Evolutionary conservation across 2,329 filamentous ascomycete species (phyloP), one percentile per base, ranked within the genome.

Genomic region (Epichloe gansuensis): DNA sequence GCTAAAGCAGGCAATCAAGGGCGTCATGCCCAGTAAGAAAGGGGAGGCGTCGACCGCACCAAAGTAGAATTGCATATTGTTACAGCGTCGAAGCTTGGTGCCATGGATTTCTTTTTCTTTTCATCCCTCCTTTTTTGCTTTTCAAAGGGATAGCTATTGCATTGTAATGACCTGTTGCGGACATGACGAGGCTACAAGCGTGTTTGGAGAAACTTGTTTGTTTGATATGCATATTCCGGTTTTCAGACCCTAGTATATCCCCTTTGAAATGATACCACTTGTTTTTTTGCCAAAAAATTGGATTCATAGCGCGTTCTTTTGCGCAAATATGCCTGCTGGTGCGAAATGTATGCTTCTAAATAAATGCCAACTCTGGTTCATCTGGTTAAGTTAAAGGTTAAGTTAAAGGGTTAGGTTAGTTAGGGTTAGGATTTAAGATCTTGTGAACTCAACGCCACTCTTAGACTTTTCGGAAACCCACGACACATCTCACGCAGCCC

Each of bases 1-100:
- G 50, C 57, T 76, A 41, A 77, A 72, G 64, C 63, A 65, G 5
- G 61, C 59, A 3, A 57, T 65, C 5, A 64, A 62, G 27, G 54
- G 56, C 12, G 43, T 62, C 3, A 51, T 66, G 31, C 65, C 64
- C 6, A 55, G 57, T 3, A 55, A 59, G 47, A 59, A 56, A 40
- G 55, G 46, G n/a, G 51, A 51, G 21, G 5, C 13, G 6, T 48
- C 45, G 25, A 15, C 34, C 15, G 39, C 36, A 17, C 34, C 47
- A 17, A 31, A 49, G 7, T 53, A 12, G 51, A 13, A 9, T 15
- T 34, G 36, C 31, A 27, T 15, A 13, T n/a, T 27, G 25, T 45
- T 12, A 9, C 27, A 23, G 23, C 9, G 27, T 9, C n/a, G 25
- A 13, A 25, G 15, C 23, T 45, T 4, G 43, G 5, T 45, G 43